Percentiles rank a stretch among this genome's conserved stretches.
Evolutionary conservation across 805 yeast genomes (phyloP).

Genomic region (Suhomyces kilbournensis): DNA sequence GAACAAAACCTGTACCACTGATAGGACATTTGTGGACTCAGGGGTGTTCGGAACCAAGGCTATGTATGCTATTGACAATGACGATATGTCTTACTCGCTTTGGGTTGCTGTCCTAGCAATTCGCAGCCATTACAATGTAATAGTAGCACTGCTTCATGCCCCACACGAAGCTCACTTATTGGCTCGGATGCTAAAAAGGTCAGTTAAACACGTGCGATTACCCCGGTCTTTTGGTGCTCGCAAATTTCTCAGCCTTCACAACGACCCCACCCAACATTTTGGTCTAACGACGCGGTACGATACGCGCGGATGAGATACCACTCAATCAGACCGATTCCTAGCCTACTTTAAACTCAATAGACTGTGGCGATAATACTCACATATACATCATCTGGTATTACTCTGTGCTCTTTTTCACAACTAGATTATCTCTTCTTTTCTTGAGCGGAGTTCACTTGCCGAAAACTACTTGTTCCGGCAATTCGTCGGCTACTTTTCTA

Average conservation of each 20-base stretch:
- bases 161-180: neutral
- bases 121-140: neutral
- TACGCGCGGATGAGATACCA: neutral
- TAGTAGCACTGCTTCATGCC: neutral
- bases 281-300: neutral
- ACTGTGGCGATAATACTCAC: neutral
- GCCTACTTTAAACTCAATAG: neutral
- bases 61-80: neutral
- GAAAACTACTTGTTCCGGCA: constrained; percentile 2
- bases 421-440: neutral
- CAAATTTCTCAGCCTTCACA: neutral
- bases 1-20: neutral
- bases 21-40: neutral
- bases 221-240: neutral
- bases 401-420: neutral
- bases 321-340: neutral
- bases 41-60: neutral
- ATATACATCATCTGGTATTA: neutral
- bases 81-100: neutral
- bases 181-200: no score
- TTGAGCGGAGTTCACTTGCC: neutral
- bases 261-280: neutral
- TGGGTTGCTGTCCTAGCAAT: neutral
- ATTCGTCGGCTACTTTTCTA: constrained; percentile 2
- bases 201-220: neutral